phyloP scores from a whole-genome alignment of 2,329 filamentous ascomycete species.

The Clonostachys sp. region DNA sequence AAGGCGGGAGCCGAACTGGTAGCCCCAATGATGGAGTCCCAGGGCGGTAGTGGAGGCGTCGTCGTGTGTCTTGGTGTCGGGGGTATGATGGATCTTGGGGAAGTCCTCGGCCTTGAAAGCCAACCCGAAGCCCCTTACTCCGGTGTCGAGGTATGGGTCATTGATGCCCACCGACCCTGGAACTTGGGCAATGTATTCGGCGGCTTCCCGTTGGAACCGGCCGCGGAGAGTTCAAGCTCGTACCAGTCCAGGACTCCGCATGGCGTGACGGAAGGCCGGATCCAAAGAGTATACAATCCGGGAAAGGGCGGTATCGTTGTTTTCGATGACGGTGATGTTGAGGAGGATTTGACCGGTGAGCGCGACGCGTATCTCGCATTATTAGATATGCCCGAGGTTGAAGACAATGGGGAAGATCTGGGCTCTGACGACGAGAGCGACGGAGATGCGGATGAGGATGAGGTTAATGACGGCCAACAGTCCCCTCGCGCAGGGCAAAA shows the following conservation, averaged over 20 bases:
- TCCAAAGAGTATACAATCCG: conserved; percentile 68
- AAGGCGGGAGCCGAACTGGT: conserved; percentile 76
- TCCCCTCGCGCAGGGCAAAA: conserved; percentile 54
- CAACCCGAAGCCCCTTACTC: conserved; percentile 68
- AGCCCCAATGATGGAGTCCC: conserved; percentile 77
- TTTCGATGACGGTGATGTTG: conserved; percentile 94
- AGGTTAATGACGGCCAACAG: conserved; percentile 29
- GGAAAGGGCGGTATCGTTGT: conserved; percentile 87
- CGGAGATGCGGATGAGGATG: conserved; percentile 45
- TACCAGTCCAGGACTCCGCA: conserved; percentile 47
- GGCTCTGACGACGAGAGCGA: conserved; percentile 54
- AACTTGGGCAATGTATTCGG: conserved; percentile 93
- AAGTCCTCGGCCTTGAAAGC: conserved; percentile 65
- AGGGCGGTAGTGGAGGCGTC: conserved; percentile 81
- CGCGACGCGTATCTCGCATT: conserved; percentile 81
- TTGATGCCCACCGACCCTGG: conserved; percentile 90
- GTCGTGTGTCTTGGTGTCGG: conserved; percentile 92
- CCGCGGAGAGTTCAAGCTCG: conserved; percentile 38
- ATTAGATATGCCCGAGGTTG: conserved; percentile 84
- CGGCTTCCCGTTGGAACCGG: conserved; percentile 55
- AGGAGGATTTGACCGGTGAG: conserved; percentile 71
- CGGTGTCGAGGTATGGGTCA: conserved; percentile 91
- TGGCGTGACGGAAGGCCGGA: conserved; percentile 70
- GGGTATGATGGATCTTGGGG: conserved; percentile 82
- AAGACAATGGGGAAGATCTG: conserved; percentile 65